Conservation (phyloP, 2,329 filamentous ascomycete species). For the Fusarium sp. region DNA sequence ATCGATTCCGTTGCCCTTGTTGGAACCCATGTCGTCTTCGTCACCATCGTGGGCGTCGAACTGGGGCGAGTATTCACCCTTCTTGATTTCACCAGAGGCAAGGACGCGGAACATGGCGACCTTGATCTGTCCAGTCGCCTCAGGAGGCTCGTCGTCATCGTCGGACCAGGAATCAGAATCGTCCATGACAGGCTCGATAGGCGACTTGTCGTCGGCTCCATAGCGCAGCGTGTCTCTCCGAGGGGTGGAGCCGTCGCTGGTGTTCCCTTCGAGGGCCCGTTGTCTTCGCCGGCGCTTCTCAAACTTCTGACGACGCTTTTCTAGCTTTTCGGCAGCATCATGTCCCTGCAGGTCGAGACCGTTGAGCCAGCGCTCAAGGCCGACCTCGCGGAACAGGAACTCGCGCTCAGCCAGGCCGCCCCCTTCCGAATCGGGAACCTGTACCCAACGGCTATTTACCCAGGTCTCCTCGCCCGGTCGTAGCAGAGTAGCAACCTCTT, state of each 20-base stretch:
- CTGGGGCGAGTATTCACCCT: slow-evolving; percentile 96
- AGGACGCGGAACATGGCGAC: slow-evolving; percentile 95
- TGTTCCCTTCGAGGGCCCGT: slow-evolving; percentile 57
- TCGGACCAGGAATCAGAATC: slow-evolving; percentile 82
- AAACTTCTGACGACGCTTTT: slow-evolving; percentile 86
- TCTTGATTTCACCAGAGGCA: slow-evolving; percentile 96
- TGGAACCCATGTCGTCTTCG: slow-evolving; percentile 67
- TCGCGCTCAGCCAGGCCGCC: slow-evolving; percentile 95
- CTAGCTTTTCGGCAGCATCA: slow-evolving; percentile 88
- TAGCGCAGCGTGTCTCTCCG: slow-evolving; percentile 77
- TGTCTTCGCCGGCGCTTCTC: slow-evolving; percentile 74
- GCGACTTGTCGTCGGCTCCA: slow-evolving; percentile 78
- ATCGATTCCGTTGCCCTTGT: slow-evolving; percentile 70
- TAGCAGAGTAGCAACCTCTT: slow-evolving; percentile 94
- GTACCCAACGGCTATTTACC: slow-evolving; percentile 99
- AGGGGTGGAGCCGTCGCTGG: slow-evolving; percentile 53
- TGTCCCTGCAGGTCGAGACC: slow-evolving; percentile 94
- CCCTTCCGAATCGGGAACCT: slow-evolving; percentile 88
- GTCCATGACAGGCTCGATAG: slow-evolving; percentile 74
- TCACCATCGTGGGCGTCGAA: slow-evolving; percentile 98
- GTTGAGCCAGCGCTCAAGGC: slow-evolving; percentile 95
- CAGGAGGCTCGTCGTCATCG: slow-evolving; percentile 88
- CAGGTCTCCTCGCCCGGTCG: slow-evolving; percentile 96
- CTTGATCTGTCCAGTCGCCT: slow-evolving; percentile 97
- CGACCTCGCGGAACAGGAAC: slow-evolving; percentile 96